Evolutionary conservation across 345 rosid species (phyloP).

Genomic region (Euclidium syriacum): DNA sequence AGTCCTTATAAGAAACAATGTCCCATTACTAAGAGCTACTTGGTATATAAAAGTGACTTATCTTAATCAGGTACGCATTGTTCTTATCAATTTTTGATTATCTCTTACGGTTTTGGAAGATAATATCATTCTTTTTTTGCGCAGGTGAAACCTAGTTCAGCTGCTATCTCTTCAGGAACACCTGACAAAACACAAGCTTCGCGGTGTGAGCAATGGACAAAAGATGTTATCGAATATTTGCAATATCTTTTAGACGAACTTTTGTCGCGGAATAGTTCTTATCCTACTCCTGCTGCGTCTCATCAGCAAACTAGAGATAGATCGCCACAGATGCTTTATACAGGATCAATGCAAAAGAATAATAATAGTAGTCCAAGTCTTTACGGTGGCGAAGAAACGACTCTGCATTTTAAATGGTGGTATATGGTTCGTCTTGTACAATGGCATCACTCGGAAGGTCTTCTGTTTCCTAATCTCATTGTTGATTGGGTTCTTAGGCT

Average conservation of each 20-base stretch:
- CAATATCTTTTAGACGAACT: slow-evolving; percentile 80
- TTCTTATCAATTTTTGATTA: background rate
- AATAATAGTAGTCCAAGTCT: slow-evolving; percentile 45
- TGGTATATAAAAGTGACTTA: slow-evolving; percentile 96
- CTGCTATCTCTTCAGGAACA: slow-evolving; percentile 58
- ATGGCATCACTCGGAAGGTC: slow-evolving; percentile 92
- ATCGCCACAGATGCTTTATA: slow-evolving; percentile 59
- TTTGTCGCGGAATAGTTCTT: slow-evolving; percentile 51
- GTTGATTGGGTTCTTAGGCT: slow-evolving; percentile 94
- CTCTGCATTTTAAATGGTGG: slow-evolving; percentile 90
- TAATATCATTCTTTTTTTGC: slow-evolving; percentile 28
- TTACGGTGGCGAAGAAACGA: slow-evolving; percentile 78
- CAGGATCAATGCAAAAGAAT: slow-evolving; percentile 58
- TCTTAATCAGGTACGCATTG: slow-evolving; percentile 84
- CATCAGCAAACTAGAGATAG: slow-evolving; percentile 61
- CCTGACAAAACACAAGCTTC: slow-evolving; percentile 54
- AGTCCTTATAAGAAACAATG: slow-evolving; percentile 88
- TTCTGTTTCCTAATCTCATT: slow-evolving; percentile 77
- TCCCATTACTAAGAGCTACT: slow-evolving; percentile 91
- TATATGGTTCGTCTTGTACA: slow-evolving; percentile 89
- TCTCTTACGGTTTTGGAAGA: slow-evolving; percentile 10
- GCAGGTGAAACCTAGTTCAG: slow-evolving; percentile 75
- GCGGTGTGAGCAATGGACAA: slow-evolving; percentile 94
- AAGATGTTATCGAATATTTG: slow-evolving; percentile 87
- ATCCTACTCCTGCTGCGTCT: too few relatives aligned